Conservation (phyloP, 441 rosid genomes). For the Breynia disticha region DNA sequence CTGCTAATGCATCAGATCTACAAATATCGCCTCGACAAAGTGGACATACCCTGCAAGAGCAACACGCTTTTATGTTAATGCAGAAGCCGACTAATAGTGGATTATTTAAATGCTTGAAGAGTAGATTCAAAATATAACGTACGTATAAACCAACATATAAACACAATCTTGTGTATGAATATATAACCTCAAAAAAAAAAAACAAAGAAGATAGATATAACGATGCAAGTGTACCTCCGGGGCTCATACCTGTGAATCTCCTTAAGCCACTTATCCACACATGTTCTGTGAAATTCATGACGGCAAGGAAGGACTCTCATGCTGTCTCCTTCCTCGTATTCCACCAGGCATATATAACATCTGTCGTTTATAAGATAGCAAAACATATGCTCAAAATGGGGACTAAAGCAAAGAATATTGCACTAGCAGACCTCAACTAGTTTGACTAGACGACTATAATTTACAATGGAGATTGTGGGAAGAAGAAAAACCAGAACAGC, state of each 20-base stretch:
- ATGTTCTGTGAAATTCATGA: conserved; percentile 76
- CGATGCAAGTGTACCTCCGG: neutral
- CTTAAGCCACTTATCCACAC: conserved; percentile 95
- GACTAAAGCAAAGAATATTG: too few species aligned
- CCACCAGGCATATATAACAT: conserved; percentile 95
- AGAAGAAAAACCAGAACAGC: too few species aligned
- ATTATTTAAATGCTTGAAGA: too few species aligned
- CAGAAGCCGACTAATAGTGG: too few species aligned
- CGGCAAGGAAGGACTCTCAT: conserved; percentile 81
- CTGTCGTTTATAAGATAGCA: conserved; percentile 24
- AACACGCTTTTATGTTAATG: neutral
- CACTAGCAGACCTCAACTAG: too few species aligned
- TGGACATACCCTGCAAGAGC: conserved; percentile 75
- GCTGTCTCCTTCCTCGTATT: conserved; percentile 88
- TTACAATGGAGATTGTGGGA: too few species aligned
- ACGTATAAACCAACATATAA: too few species aligned
- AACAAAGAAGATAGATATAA: too few species aligned
- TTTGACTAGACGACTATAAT: too few species aligned
- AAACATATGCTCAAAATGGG: conserved; percentile 1
- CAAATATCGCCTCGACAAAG: conserved; percentile 93
- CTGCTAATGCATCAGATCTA: conserved; percentile 35
- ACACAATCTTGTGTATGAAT: neutral
- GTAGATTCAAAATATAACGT: too few species aligned
- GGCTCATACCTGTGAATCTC: conserved; percentile 84
- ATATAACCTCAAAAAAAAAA: too few species aligned